A percentile compares a stretch with the other conserved stretches of the same genome.
Evolutionary conservation across 305 asterid genomes (phyloP).

Genomic region (Fraxinus baroniana): DNA sequence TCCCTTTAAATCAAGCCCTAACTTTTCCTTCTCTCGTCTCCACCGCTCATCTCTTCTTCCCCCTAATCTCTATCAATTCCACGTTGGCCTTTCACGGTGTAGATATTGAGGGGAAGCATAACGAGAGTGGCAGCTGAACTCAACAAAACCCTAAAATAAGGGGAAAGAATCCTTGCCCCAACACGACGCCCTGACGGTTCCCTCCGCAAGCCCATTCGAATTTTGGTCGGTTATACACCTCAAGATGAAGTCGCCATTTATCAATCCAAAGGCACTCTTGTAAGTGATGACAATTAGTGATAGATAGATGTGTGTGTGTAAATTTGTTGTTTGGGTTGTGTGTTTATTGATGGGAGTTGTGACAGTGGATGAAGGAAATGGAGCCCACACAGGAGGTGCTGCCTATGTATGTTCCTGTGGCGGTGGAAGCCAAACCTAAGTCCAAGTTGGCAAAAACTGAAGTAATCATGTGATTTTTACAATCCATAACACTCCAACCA

Average conservation of each 20-base stretch:
- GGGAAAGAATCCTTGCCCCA: slow-evolving; percentile 73
- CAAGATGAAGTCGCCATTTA: slow-evolving; percentile 88
- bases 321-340: slow-evolving; percentile 7
- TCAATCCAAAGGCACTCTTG: slow-evolving; percentile 74
- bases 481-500: too few relatives aligned
- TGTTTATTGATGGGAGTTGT: slow-evolving; percentile 4
- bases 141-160: slow-evolving; percentile 68
- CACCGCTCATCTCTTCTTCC: too few relatives aligned
- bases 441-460: too few relatives aligned
- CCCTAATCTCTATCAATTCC: too few relatives aligned
- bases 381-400: slow-evolving; percentile 58
- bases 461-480: too few relatives aligned
- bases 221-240: slow-evolving; percentile 76
- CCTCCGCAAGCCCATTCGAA: slow-evolving; percentile 75
- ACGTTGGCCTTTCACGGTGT: too few relatives aligned
- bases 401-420: slow-evolving; percentile 69
- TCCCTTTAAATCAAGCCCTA: too few relatives aligned
- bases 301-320: neutral
- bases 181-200: slow-evolving; percentile 92
- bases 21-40: too few relatives aligned
- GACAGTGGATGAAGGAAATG: slow-evolving; percentile 78
- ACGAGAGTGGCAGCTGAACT: slow-evolving; percentile 38
- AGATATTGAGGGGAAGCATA: too few relatives aligned
- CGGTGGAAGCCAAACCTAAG: slow-evolving; percentile 54
- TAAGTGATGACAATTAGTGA: slow-evolving; percentile 20